phyloP scores from a whole-genome alignment of 768 basidiomycete species.

The Zangia roseola region DNA sequence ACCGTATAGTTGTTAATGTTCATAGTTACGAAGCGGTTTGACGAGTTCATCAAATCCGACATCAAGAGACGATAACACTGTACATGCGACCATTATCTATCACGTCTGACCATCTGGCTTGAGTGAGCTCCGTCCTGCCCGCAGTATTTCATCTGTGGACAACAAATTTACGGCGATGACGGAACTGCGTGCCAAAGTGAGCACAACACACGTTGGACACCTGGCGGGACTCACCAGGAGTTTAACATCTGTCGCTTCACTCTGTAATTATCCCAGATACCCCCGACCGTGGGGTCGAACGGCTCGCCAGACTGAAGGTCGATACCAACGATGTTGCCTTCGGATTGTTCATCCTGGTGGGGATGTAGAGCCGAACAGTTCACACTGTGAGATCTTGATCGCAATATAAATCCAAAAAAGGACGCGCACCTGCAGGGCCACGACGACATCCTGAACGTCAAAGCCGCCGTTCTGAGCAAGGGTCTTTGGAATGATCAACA shows the following conservation, averaged over 20 bases:
- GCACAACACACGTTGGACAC: slow-evolving; percentile 17
- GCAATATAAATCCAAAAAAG: slow-evolving; percentile 2
- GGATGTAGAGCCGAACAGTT: slow-evolving; percentile 1
- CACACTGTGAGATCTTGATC: slow-evolving; percentile 13
- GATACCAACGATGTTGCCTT: slow-evolving; percentile 89
- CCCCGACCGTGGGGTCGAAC: slow-evolving; percentile 92
- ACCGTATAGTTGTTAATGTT: slow-evolving; percentile 32
- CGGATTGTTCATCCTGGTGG: slow-evolving; percentile 83
- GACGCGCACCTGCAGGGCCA: slow-evolving; percentile 73
- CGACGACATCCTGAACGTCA: slow-evolving; percentile 94
- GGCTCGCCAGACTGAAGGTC: slow-evolving; percentile 94
- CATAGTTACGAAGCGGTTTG: slow-evolving; percentile 24
- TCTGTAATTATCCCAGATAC: slow-evolving; percentile 98
- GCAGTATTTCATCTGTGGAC: slow-evolving; percentile 93
- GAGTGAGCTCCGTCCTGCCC: slow-evolving; percentile 84
- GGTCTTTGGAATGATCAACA: slow-evolving; percentile 95
- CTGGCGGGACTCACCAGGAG: slow-evolving; percentile 66
- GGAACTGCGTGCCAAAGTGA: slow-evolving; percentile 51
- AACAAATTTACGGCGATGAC: slow-evolving; percentile 94
- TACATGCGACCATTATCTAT: slow-evolving; percentile 31
- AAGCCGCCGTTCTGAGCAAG: slow-evolving; percentile 94
- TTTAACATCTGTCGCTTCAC: slow-evolving; percentile 99
- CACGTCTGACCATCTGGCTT: slow-evolving; percentile 71
- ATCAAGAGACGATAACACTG: slow-evolving; percentile 21
- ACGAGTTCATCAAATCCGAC: slow-evolving; percentile 12